phyloP scores from a whole-genome alignment of 345 rosid genomes.

The Eucalyptus brandiana region DNA sequence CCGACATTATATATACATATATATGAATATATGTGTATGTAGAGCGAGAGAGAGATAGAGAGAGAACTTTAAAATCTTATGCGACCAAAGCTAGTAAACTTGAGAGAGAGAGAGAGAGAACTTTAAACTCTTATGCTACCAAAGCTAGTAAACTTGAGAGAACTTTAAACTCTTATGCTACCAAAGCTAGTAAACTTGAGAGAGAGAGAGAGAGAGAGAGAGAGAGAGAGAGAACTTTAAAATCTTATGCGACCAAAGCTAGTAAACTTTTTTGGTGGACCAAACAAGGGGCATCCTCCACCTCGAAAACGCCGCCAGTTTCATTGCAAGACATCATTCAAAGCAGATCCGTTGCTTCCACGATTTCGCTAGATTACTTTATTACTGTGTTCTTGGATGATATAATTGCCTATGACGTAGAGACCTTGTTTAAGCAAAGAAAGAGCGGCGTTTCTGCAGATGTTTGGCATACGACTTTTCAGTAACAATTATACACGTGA shows the following conservation, averaged over 20 bases:
- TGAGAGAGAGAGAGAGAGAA: no score
- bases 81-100: no score
- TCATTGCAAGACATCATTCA: not conserved
- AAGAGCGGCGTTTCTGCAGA: not conserved
- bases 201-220: no score
- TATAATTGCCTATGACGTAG: not conserved
- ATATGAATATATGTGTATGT: not conserved
- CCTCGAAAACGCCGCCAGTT: not conserved
- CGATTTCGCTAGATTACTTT: not conserved
- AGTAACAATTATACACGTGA: not conserved
- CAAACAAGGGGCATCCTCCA: not conserved
- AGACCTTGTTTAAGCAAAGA: not conserved
- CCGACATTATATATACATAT: not conserved
- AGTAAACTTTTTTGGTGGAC: not conserved
- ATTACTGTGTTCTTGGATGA: not conserved
- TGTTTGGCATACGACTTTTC: not conserved
- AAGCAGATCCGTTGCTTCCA: not conserved
- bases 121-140: not conserved
- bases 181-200: not conserved
- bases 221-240: not conserved
- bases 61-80: not conserved
- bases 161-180: not conserved
- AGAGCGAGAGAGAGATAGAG: not conserved
- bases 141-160: not conserved
- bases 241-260: not conserved